A percentile compares a stretch with the other conserved stretches of the same genome.
phyloP scores from a whole-genome alignment of 2,329 filamentous ascomycete genomes.

The Aspergillus texensis region DNA sequence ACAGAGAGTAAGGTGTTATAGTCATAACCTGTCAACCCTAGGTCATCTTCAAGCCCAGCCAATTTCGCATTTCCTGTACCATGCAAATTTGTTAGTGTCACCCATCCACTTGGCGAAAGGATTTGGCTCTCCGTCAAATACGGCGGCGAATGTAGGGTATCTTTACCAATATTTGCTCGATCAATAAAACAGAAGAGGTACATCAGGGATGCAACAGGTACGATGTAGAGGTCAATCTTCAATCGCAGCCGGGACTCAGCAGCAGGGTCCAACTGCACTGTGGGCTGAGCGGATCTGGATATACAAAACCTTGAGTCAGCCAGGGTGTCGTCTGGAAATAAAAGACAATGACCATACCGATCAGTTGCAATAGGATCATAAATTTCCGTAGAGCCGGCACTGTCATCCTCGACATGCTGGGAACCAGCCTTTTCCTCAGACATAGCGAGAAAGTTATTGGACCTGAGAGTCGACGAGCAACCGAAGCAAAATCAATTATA shows the following conservation, averaged over 20 bases:
- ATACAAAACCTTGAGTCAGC: not conserved
- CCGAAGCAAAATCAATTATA: not conserved
- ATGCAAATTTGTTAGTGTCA: not conserved
- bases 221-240: constrained; percentile 45
- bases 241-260: not conserved
- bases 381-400: not conserved
- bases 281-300: not conserved
- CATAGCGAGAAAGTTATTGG: not conserved
- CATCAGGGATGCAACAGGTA: constrained; percentile 67
- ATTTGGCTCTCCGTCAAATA: not conserved
- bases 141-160: not conserved
- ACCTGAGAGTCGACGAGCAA: not conserved
- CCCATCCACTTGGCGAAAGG: not conserved
- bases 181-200: constrained; percentile 77
- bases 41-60: constrained; percentile 65
- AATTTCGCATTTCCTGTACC: constrained; percentile 66
- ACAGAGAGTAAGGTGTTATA: constrained; percentile 70
- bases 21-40: constrained; percentile 63
- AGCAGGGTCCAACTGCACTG: not conserved
- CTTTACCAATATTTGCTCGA: constrained; percentile 69
- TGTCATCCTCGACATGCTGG: not conserved
- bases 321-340: not conserved
- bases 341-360: not conserved
- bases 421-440: not conserved
- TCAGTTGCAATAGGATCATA: not conserved